Evolutionary conservation across 441 rosid genomes (phyloP), one percentile per base, ranked within the genome.

Genomic region (Pelargonium citronellum): DNA sequence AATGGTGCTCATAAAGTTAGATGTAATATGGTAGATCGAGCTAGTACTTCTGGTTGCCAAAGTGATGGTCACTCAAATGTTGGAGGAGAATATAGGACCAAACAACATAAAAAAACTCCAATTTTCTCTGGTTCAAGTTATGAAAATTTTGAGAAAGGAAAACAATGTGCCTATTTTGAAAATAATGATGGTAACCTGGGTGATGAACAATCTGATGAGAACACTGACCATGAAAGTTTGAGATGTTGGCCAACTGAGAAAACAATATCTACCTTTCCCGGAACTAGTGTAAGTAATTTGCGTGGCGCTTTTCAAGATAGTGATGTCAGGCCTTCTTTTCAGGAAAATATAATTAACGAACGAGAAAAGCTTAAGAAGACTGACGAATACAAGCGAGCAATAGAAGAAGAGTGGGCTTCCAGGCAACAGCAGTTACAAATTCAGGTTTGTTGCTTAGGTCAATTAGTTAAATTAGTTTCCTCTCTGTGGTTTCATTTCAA

Each of bases 291-390:
- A 7, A 4, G 58, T 5, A 5, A 15, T 53, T 15, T 3, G 17
- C 0, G 10, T 39, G 10, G 43, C 43, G 43, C 10, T 53, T 22
- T 10, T 53, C 37, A 71, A 65, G 57, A 65, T 66, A 64, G 69
- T 83, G 75, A 62, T 69, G n/a, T 51, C 11, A 39, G 72, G 34
- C 69, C 69, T 63, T 64, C 69, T 75, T 30, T 77, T 75, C 72
- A 30, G 67, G 64, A 69, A 8, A 82, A 82, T 80, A 71, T 86
- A 67, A 81, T 93, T 77, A 83, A 83, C 64, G 87, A 85, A 73
- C 81, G 89, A 74, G 91, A 93, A 82, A 91, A 76, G 78, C 80
- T 87, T 51, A 91, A 93, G 81, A 87, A 88, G 87, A 89, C 97
- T 9, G 86, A 85, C 76, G 92, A 86, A 70, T 89, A 84, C 85